Percentiles rank a stretch among this genome's conserved stretches.
Evolutionary conservation across 352 stramenopile genomes (phyloP).

Genomic region (Achlya hypogyna): DNA sequence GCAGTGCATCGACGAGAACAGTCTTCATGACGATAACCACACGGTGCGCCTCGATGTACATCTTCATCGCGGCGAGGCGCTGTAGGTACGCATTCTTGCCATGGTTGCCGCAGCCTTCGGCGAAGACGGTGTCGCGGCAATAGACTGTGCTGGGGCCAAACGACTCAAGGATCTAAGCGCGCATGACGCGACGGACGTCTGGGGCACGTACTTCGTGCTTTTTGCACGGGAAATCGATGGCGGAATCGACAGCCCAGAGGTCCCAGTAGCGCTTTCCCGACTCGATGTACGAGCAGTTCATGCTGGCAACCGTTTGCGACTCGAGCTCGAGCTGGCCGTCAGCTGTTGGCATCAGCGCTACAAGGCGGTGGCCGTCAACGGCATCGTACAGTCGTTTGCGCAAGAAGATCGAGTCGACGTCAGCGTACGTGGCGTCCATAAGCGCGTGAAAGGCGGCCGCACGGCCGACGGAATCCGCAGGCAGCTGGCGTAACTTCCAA

Average conservation of each 20-base stretch:
- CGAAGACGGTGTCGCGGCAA: background rate
- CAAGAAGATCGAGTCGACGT: background rate
- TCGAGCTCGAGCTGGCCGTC: background rate
- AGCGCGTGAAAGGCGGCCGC: background rate
- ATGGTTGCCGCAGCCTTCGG: background rate
- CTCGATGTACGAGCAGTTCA: background rate
- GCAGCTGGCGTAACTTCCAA: background rate
- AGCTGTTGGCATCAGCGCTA: background rate
- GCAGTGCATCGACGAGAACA: background rate
- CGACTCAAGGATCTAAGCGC: background rate
- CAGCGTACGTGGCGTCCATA: background rate
- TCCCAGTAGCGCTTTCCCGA: background rate
- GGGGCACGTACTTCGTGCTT: background rate
- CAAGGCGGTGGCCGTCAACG: background rate
- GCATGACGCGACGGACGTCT: background rate
- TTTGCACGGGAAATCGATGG: background rate
- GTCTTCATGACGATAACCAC: slow-evolving; percentile 4
- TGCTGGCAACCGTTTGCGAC: background rate
- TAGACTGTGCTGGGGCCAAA: background rate
- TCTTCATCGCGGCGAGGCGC: background rate
- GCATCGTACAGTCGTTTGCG: background rate
- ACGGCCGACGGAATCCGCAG: background rate
- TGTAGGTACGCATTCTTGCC: background rate
- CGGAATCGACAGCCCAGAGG: background rate
- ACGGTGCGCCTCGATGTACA: background rate